Base-by-base conservation (phyloP, 1,284 basidiomycete species). In the Cutaneotrichosporon mucoides region DNA sequence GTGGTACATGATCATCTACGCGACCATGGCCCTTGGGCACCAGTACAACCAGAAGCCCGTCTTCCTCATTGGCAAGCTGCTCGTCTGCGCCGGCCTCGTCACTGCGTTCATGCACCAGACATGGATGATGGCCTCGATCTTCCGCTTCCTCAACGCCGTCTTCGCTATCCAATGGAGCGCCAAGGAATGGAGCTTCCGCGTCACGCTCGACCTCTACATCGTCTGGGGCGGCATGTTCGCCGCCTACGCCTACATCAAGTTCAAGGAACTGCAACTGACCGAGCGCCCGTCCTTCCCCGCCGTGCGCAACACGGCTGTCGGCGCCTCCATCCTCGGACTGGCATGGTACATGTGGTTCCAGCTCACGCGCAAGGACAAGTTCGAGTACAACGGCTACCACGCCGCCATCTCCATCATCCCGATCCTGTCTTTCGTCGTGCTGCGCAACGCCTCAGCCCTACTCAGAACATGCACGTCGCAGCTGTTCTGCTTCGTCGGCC, bases 281-380 rank as follows among this genome's bases (percentile, higher is more conserved):
- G 88, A 91, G 57, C 83, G 86, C 66, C 82, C 82, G 7, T 80
- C 80, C 63, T 92, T 88, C 87, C 81, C 83, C 4, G 66, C 82
- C 34, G 76, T 79, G 12, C 79, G 82, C 47, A 85, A 84, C 46
- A 71, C 68, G 6, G 77, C 83, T 34, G 75, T 84, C 47, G 82
- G 72, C 11, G 69, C 78, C 1, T 86, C 88, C 7, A 79, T 70
- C 2, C 56, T 87, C 4, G 81, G 81, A 37, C 67, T 92, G 53
- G 65, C 84, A 1, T 91, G 88, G 87, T 94, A 86, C 80, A 86
- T 92, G 73, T 82, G 81, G 60, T 93, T 93, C 75, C 89, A 93
- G 75, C 83, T 93, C 36, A 73, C 77, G 36, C 84, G 88, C 65
- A 83, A 85, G 61, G 84, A 82, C 77, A 93, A 94, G 73, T 90